Percentiles rank a stretch among this genome's conserved stretches.
phyloP scores from a whole-genome alignment of 2,329 filamentous ascomycete species.

The Fusarium lyarnte region DNA sequence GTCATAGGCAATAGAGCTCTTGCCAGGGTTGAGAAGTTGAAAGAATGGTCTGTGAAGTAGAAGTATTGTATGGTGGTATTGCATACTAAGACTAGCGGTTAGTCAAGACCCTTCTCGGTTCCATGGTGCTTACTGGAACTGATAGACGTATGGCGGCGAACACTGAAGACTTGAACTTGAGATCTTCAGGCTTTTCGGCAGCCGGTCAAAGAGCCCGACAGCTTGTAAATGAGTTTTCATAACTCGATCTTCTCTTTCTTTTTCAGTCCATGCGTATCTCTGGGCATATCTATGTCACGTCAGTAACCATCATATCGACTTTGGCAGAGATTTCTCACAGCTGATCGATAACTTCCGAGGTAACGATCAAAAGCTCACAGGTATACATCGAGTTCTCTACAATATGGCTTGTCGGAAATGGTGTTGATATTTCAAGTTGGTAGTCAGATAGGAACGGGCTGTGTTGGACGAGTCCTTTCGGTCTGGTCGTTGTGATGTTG shows the following conservation, averaged over 20 bases:
- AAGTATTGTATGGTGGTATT: conserved; percentile 1
- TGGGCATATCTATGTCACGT: neutral
- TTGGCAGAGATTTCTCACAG: neutral
- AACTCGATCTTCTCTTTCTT: conserved; percentile 3
- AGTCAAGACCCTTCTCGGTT: rapidly evolving
- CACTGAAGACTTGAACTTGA: conserved; percentile 1
- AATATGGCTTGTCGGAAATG: neutral
- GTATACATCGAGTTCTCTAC: neutral
- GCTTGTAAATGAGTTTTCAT: conserved; percentile 9
- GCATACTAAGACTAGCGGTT: neutral
- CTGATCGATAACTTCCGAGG: conserved; percentile 3
- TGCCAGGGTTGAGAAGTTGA: conserved; percentile 1
- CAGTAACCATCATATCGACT: neutral
- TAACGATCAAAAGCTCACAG: neutral
- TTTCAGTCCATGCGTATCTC: neutral
- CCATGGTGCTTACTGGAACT: neutral
- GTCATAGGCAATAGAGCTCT: conserved; percentile 18
- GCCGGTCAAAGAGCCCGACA: neutral
- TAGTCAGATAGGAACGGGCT: neutral
- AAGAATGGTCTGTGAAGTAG: conserved; percentile 7
- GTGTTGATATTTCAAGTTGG: neutral
- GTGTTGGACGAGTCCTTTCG: neutral
- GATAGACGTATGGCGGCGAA: conserved; percentile 11
- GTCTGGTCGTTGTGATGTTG: conserved; percentile 2
- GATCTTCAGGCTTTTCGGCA: conserved; percentile 8